These are phyloP conservation scores for Fusarium kyushuense DNA, from an alignment of 2,329 filamentous ascomycete species.

Conservation along the genomic window DNA sequence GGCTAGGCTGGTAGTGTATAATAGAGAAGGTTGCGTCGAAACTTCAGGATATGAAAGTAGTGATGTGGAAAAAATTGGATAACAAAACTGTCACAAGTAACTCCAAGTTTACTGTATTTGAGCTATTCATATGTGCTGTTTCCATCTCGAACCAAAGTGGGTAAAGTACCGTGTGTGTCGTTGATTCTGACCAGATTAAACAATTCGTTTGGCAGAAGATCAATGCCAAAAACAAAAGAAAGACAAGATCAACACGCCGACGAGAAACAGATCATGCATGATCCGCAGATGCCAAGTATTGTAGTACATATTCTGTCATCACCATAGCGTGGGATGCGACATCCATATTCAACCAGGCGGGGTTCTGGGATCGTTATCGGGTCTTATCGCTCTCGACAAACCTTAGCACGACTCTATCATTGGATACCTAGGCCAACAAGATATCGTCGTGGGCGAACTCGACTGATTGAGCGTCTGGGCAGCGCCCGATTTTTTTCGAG, in stretches of 20 bases:
- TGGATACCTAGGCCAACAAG: background rate
- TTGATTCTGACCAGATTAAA: no score
- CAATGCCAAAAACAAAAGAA: background rate
- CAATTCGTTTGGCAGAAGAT: no score
- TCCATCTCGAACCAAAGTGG: no score
- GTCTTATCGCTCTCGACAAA: constrained; percentile 9
- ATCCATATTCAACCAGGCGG: constrained; percentile 19
- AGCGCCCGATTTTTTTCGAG: constrained; percentile 1
- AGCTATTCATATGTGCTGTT: no score
- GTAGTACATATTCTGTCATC: no score
- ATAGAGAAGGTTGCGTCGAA: no score
- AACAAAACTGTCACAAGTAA: no score
- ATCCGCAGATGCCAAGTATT: background rate
- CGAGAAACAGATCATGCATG: background rate
- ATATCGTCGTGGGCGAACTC: background rate
- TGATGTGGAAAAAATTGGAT: no score
- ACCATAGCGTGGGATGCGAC: background rate
- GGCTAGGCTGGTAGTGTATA: no score
- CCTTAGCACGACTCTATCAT: constrained; percentile 10
- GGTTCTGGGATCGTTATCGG: constrained; percentile 24
- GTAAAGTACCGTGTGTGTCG: no score
- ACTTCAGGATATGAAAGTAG: no score
- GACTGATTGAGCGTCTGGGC: constrained; percentile 24
- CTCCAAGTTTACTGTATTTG: no score
- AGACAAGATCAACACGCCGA: background rate